Evolutionary conservation across 1,284 basidiomycete species (phyloP), one percentile per base, ranked within the genome.

Genomic region (Ceratobasidium sp.): DNA sequence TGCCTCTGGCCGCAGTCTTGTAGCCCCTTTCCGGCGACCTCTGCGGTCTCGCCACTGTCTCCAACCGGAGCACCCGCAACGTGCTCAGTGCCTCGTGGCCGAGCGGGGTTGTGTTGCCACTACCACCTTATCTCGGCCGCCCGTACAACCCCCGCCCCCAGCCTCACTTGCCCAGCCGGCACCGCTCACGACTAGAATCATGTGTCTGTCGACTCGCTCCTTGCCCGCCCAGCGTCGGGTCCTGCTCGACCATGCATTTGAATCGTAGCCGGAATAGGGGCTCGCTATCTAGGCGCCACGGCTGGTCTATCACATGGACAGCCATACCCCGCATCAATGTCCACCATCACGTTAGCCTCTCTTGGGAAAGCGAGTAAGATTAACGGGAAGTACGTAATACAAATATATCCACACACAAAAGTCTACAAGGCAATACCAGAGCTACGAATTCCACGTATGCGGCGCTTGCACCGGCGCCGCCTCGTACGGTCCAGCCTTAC

Each of bases 51-150:
- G 48, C 41, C 58, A 34, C 34, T 31, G n/a, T n/a, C n/a, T n/a
- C n/a, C n/a, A n/a, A n/a, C n/a, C n/a, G n/a, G n/a, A n/a, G 58
- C 39, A 34, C 31, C 24, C 19, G 29, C 63, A 66, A 53, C 63
- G 63, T 66, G 63, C 63, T 43, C 63, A 48, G 43, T 19, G 48
- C 63, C 63, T 66, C 63, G 63, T 66, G 63, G 63, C 19, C 59
- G 22, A 51, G 48, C 48, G 48, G 9, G 48, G 48, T 19, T 51
- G 48, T 51, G 54, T 56, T 29, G 29, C 54, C 54, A 56, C 22
- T 37, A 1, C 31, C 34, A 51, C 65, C 65, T 68, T 68, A 68
- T 68, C 65, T 68, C 65, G 63, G 63, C 63, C 51, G 51, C 49
- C 13, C 51, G 6, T n/a, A n/a, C n/a, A n/a, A n/a, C n/a, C n/a